These are phyloP conservation scores for Cytauxzoon felis DNA, from an alignment of 169 alveolate species.

Conservation along the genomic window DNA sequence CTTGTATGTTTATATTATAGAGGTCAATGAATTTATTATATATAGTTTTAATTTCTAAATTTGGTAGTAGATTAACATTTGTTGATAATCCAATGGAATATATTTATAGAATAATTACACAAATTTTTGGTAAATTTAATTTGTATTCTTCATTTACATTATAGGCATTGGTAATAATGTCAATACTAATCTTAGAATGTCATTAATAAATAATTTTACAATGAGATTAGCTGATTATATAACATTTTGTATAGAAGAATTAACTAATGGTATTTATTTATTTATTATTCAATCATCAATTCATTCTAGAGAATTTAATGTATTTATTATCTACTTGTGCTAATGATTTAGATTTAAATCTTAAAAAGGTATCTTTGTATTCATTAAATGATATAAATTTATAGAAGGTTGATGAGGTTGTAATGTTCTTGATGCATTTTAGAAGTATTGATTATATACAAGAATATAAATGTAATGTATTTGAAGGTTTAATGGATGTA, in stretches of 20 bases:
- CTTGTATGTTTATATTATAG: neutral
- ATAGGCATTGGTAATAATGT: constrained; percentile 10
- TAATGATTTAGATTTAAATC: constrained; percentile 5
- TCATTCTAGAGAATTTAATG: too few species aligned
- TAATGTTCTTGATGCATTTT: constrained; percentile 47
- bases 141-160: too few species aligned
- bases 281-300: too few species aligned
- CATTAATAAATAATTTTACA: constrained; percentile 21
- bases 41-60: neutral
- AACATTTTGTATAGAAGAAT: constrained; percentile 42
- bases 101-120: constrained; percentile 12
- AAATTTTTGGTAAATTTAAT: constrained; percentile 35
- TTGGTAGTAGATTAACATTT: neutral
- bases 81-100: constrained; percentile 61
- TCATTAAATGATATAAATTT: too few species aligned
- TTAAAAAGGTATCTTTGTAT: constrained; percentile 4
- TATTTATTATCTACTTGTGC: too few species aligned
- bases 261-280: constrained; percentile 12
- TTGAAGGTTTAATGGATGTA: constrained; percentile 20
- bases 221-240: constrained; percentile 58
- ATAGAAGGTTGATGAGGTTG: constrained; percentile 20
- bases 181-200: constrained; percentile 6
- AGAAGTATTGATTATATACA: constrained; percentile 24
- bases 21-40: neutral
- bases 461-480: constrained; percentile 20